Evolutionary conservation across 1,139 yeast genomes (phyloP).

Genomic region (Taiozyma onychis): DNA sequence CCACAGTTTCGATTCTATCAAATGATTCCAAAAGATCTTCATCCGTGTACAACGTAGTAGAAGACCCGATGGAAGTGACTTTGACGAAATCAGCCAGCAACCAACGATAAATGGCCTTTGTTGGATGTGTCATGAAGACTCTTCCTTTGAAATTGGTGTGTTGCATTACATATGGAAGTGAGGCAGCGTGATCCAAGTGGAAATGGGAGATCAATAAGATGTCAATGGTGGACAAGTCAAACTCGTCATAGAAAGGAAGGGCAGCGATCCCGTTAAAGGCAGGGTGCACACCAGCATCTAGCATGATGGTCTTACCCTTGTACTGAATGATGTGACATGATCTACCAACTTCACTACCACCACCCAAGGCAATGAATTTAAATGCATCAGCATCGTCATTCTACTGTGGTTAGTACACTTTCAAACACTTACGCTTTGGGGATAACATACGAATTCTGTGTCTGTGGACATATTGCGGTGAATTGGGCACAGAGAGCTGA

Average conservation of each 20-base stretch:
- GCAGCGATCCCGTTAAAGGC: slow-evolving; percentile 88
- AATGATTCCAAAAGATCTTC: slow-evolving; percentile 86
- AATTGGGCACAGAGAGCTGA: not conserved
- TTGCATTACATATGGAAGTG: slow-evolving; percentile 96
- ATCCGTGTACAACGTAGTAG: slow-evolving; percentile 65
- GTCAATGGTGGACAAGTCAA: slow-evolving; percentile 83
- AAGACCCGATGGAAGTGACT: slow-evolving; percentile 70
- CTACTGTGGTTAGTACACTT: not conserved
- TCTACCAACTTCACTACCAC: slow-evolving; percentile 97
- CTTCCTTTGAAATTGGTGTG: slow-evolving; percentile 91
- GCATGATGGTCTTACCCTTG: slow-evolving; percentile 93
- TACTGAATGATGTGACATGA: slow-evolving; percentile 91
- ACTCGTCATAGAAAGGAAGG: slow-evolving; percentile 91
- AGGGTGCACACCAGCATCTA: slow-evolving; percentile 98
- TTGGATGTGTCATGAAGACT: slow-evolving; percentile 98
- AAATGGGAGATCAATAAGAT: slow-evolving; percentile 85
- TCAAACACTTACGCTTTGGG: not conserved
- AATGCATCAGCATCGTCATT: slow-evolving; percentile 36
- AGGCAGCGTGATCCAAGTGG: slow-evolving; percentile 97
- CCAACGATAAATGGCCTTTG: slow-evolving; percentile 97
- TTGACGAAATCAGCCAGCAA: slow-evolving; percentile 87
- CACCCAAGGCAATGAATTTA: slow-evolving; percentile 93
- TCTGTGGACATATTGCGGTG: not conserved
- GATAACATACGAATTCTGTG: not conserved
- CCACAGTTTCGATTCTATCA: slow-evolving; percentile 87